Conservation (phyloP, 1,284 basidiomycete species). For the Ganoderma lucidum region DNA sequence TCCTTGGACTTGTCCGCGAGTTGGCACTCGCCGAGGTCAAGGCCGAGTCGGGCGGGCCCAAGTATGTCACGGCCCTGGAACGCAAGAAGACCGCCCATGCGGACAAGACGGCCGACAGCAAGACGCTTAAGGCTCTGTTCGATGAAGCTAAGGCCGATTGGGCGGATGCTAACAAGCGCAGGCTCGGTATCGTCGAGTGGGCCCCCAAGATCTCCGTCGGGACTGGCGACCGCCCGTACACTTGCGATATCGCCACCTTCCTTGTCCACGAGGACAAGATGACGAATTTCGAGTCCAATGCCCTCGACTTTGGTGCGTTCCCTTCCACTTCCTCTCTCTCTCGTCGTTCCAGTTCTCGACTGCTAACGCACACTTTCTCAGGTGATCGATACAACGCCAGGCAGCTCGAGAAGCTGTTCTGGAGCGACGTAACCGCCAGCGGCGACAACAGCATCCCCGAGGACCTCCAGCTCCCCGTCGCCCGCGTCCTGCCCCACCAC, state of each 20-base stretch:
- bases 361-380: conserved; percentile 37
- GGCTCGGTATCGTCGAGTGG: conserved; percentile 41
- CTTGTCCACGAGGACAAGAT: conserved; percentile 28
- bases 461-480: conserved; percentile 38
- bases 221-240: conserved; percentile 39
- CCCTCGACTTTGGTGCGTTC: conserved; percentile 38
- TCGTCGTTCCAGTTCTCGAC: conserved; percentile 20
- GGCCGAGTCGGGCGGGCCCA: neutral
- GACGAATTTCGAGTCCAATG: conserved; percentile 34
- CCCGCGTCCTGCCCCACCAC: neutral
- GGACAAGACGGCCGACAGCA: conserved; percentile 31
- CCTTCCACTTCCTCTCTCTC: conserved; percentile 6
- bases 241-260: conserved; percentile 37
- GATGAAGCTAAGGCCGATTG: conserved; percentile 32
- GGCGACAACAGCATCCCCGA: conserved; percentile 35
- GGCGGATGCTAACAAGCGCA: conserved; percentile 34
- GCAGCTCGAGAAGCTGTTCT: conserved; percentile 40
- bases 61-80: conserved; percentile 15
- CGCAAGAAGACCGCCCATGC: conserved; percentile 27
- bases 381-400: conserved; percentile 21
- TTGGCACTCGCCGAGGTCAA: neutral
- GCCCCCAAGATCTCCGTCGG: conserved; percentile 41
- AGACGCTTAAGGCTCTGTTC: conserved; percentile 36
- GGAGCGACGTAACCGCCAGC: conserved; percentile 32
- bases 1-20: neutral